Evolutionary conservation across 768 basidiomycete species (phyloP).

Genomic region (Amanita inopinata): DNA sequence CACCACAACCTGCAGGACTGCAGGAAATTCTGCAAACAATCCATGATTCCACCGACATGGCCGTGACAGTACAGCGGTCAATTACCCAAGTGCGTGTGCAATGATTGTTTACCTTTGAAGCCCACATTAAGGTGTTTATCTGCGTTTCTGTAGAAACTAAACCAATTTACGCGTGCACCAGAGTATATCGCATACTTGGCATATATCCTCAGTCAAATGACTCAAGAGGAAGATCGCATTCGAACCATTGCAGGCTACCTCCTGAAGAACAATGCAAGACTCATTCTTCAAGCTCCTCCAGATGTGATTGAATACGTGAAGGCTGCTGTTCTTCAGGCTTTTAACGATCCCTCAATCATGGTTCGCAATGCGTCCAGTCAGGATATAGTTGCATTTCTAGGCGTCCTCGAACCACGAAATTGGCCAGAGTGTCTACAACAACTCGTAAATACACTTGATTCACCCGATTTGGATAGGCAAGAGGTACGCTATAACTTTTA

Average conservation of each 20-base stretch:
- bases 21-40: conserved; percentile 90
- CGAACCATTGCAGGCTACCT: conserved; percentile 94
- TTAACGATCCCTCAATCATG: conserved; percentile 74
- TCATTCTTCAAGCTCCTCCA: conserved; percentile 57
- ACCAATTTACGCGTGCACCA: conserved; percentile 76
- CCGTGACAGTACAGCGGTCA: conserved; percentile 61
- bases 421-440: conserved; percentile 94
- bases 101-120: conserved; percentile 14
- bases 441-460: conserved; percentile 74
- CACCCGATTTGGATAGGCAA: conserved; percentile 63
- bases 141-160: conserved; percentile 57
- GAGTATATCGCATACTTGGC: conserved; percentile 96
- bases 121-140: conserved; percentile 15
- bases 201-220: conserved; percentile 77
- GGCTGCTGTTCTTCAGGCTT: conserved; percentile 67
- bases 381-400: conserved; percentile 84
- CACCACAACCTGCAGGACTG: conserved; percentile 75
- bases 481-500: conserved; percentile 52
- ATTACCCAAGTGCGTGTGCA: conserved; percentile 66
- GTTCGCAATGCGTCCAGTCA: conserved; percentile 92
- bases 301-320: conserved; percentile 71
- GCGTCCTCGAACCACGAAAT: conserved; percentile 78
- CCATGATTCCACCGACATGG: conserved; percentile 79
- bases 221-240: conserved; percentile 84
- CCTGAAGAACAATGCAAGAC: conserved; percentile 89